Percentiles rank a stretch among this genome's conserved stretches.
Conservation (phyloP, 352 stramenopile species). For the Phytophthora sojae region DNA sequence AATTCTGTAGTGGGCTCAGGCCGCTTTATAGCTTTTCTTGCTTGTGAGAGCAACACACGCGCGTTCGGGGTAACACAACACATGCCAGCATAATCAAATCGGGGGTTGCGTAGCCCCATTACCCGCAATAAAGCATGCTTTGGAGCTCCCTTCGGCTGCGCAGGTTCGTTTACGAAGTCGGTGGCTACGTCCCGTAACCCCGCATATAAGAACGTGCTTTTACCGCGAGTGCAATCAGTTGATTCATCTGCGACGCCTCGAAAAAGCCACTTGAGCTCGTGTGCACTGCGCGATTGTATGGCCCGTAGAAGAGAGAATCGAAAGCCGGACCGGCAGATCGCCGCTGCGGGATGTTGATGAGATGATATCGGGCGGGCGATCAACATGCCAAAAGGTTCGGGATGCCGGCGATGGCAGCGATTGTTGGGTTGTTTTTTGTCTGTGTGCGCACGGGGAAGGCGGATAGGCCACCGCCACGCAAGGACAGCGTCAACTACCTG, state of each 20-base stretch:
- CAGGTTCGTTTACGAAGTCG: slow-evolving; percentile 14
- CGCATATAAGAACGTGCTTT: slow-evolving; percentile 9
- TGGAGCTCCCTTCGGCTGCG: background rate
- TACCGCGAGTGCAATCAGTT: slow-evolving; percentile 17
- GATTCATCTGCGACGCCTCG: slow-evolving; percentile 8
- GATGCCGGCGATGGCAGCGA: background rate
- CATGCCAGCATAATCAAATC: no score
- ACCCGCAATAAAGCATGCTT: background rate
- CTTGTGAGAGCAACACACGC: no score
- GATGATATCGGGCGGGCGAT: slow-evolving; percentile 19
- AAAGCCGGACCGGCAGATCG: slow-evolving; percentile 26
- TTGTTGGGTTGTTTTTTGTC: background rate
- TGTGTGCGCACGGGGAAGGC: background rate
- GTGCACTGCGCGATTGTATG: slow-evolving; percentile 8
- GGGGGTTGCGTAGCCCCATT: background rate
- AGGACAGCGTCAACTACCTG: background rate
- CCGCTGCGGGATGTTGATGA: slow-evolving; percentile 27
- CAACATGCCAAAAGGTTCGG: slow-evolving; percentile 12
- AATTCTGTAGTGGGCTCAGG: no score
- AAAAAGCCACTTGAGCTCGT: slow-evolving; percentile 9
- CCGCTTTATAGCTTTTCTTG: no score
- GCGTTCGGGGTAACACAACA: no score
- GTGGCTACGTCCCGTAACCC: slow-evolving; percentile 5
- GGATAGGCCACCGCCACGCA: background rate
- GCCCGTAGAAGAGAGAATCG: slow-evolving; percentile 20